These are phyloP conservation scores for Spergularia marina DNA, from an alignment of 148 eudicot genomes.

Conservation along the genomic window DNA sequence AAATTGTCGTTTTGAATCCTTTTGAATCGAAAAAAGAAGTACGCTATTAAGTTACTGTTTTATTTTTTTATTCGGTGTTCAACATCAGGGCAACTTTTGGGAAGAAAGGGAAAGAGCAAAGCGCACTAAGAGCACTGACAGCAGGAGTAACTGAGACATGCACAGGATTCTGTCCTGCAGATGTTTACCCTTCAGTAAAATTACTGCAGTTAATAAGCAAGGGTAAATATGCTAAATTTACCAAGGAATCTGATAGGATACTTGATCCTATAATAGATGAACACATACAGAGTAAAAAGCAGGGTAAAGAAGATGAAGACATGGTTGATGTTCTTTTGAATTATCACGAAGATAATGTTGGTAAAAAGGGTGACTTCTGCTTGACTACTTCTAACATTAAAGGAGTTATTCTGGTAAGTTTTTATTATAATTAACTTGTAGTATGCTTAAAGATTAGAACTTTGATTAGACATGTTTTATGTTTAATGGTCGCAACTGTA, in stretches of 20 bases:
- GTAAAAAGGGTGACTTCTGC: conserved; percentile 14
- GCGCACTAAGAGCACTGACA: conserved; percentile 16
- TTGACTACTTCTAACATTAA: conserved; percentile 29
- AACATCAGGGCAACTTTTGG: conserved; percentile 22
- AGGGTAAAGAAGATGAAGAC: conserved; percentile 10
- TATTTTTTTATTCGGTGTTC: too few species aligned
- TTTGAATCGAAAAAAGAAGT: too few species aligned
- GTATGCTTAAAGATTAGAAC: too few species aligned
- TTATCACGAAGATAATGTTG: conserved; percentile 16
- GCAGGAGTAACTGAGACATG: conserved; percentile 12
- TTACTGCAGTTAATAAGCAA: conserved; percentile 19
- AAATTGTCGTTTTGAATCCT: too few species aligned
- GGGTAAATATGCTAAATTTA: conserved; percentile 15
- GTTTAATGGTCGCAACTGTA: too few species aligned
- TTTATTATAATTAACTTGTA: too few species aligned
- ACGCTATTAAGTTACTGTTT: too few species aligned
- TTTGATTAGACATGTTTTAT: too few species aligned
- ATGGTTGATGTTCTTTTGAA: conserved; percentile 33
- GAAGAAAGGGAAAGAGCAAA: conserved; percentile 23
- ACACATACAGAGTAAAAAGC: conserved; percentile 12
- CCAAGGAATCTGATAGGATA: conserved; percentile 12
- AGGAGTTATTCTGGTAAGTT: conserved; percentile 27
- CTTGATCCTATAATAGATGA: conserved; percentile 26
- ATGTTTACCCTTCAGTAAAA: conserved; percentile 31
- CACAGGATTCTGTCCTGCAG: conserved; percentile 32